These are phyloP conservation scores for Phialophora chinensis DNA, from an alignment of 2,329 filamentous ascomycete genomes.

Conservation along the genomic window DNA sequence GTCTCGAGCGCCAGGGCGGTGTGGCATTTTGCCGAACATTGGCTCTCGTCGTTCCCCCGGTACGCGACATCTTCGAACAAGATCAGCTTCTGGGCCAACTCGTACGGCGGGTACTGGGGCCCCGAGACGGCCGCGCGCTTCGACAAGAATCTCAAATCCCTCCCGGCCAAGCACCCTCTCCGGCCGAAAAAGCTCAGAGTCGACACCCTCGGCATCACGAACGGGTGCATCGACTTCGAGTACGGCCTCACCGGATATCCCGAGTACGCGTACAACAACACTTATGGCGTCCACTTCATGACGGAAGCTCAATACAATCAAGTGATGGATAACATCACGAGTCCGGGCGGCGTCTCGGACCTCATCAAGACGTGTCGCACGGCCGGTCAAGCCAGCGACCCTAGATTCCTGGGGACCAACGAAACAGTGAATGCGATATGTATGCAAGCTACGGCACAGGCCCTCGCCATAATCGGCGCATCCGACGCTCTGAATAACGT, in stretches of 20 bases:
- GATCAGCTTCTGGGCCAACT: conserved; percentile 51
- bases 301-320: conserved; percentile 55
- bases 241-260: conserved; percentile 57
- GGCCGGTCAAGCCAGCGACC: conserved; percentile 56
- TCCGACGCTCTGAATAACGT: conserved; percentile 46
- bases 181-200: conserved; percentile 39
- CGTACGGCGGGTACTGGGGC: conserved; percentile 51
- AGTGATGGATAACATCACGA: conserved; percentile 54
- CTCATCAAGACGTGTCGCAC: conserved; percentile 59
- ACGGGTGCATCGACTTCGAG: conserved; percentile 61
- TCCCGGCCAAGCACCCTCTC: conserved; percentile 23
- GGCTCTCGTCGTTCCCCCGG: conserved; percentile 64
- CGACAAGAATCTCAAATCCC: conserved; percentile 22
- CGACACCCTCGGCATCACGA: conserved; percentile 63
- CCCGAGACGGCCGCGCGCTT: conserved; percentile 48
- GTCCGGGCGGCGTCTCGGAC: conserved; percentile 60
- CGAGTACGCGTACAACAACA: conserved; percentile 63
- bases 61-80: conserved; percentile 60
- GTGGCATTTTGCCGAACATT: conserved; percentile 63
- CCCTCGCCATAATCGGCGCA: conserved; percentile 48
- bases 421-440: conserved; percentile 55
- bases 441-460: conserved; percentile 53
- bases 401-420: conserved; percentile 55
- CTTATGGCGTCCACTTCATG: conserved; percentile 60
- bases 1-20: conserved; percentile 55